Evolutionary conservation across 2,329 filamentous ascomycete species (phyloP), one percentile per base, ranked within the genome.

Genomic region (Epichloe uncinata): DNA sequence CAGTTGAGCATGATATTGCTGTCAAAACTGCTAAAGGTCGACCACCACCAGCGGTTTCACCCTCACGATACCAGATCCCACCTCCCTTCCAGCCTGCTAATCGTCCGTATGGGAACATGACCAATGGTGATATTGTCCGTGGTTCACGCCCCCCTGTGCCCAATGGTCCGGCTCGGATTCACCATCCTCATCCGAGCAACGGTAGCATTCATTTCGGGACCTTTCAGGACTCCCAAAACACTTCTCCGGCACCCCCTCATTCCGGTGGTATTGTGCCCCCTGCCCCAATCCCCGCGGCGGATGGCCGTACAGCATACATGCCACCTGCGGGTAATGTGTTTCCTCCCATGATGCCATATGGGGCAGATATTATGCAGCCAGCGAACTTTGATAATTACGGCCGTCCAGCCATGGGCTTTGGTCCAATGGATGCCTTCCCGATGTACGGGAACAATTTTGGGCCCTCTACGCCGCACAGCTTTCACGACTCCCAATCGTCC

Each of bases 401-500:
- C 7, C 61, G 67, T 45, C 67, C 66, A 8, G 51, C 65, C 4
- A 61, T 69, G 52, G 58, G 57, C 15, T 69, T 62, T 49, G 61
- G 59, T 8, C 64, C 62, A 7, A 55, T 63, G 48, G 67, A 71
- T 34, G 56, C 67, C 8, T 66, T 65, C 50, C 58, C 55, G 42
- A 56, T 58, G 5, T 60, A 64, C 52, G 60, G 59, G 22, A 65
- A 63, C 54, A 67, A 65, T 55, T 75, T 76, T 58, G 74, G 73
- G 3, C 74, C 78, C 2, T 72, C 74, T 1, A 79, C 77, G 2
- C 74, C 78, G 4, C 78, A 78, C 54, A 82, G 78, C 61, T 79
- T 79, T 57, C 79, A 80, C 50, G 78, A 73, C 36, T 82, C 79
- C 2, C 79, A 81, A 53, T 72, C 76, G 36, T 79, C 78, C 2